Percentiles rank a stretch among this genome's conserved stretches.
Evolutionary conservation across 2,329 filamentous ascomycete species (phyloP).

Genomic region (Fusarium solani-melongenae): DNA sequence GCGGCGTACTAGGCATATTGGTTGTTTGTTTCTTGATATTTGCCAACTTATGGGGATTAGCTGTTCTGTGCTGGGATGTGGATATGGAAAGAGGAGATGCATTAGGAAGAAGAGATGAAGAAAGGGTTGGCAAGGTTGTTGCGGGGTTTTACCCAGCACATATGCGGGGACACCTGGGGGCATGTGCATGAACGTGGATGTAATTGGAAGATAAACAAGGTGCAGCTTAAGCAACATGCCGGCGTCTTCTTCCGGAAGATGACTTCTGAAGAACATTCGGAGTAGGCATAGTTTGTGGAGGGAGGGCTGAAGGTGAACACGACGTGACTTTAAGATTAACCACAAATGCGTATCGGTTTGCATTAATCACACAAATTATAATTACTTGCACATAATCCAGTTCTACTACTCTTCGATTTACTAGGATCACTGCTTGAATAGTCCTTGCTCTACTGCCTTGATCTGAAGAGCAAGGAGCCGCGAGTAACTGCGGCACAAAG

Average conservation of each 20-base stretch:
- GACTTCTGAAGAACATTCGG: background rate
- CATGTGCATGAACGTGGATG: background rate
- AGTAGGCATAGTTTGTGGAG: background rate
- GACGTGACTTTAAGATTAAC: background rate
- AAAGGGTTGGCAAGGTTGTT: background rate
- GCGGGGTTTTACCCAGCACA: background rate
- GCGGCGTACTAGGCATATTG: background rate
- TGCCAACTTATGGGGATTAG: too few relatives aligned
- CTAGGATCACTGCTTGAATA: background rate
- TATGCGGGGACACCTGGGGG: background rate
- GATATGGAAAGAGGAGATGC: background rate
- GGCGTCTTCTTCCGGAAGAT: background rate
- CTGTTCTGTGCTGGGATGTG: background rate
- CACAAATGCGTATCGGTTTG: background rate
- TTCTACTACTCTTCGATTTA: background rate
- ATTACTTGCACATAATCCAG: background rate
- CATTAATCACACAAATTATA: background rate
- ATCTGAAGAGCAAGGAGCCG: slow-evolving; percentile 19
- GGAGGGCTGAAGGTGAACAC: background rate
- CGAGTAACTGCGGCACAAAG: slow-evolving; percentile 18
- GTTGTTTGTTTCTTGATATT: background rate
- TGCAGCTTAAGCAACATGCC: background rate
- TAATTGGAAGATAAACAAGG: background rate
- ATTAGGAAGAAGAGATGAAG: background rate
- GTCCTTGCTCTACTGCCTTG: slow-evolving; percentile 13